Evolutionary conservation across 805 yeast species (phyloP), one percentile per base, ranked within the genome.

Genomic region (Candida broadrunensis): DNA sequence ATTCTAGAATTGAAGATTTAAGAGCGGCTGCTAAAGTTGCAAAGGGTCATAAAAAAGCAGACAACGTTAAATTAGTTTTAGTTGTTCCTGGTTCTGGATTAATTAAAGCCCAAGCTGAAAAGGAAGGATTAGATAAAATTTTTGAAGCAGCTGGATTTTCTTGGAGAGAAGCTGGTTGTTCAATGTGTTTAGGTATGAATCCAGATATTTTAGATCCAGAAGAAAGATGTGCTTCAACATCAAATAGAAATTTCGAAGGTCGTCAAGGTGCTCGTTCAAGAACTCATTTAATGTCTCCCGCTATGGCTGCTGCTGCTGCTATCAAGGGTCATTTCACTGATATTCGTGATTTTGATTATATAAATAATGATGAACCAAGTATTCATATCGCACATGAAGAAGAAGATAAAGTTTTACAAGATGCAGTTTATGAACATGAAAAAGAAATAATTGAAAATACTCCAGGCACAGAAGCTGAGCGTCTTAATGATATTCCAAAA

Each of bases 91-190:
- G 99, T 43, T 90, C 98, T 18, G 99, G 99, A 50, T 75, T 93
- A 47, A 93, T 93, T 51, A 93, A 91, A 70, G 72, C 73, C 45
- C 95, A 88, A 68, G 99, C 99, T 41, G 99, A 93, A 70, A 74
- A 70, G 47, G 99, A 93, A 72, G 99, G 99, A 39, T 76, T 93
- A 43, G 93, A 93, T 65, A 86, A 87, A 70, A 78, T 93, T 43
- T 93, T 93, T 58, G 80, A 73, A 56, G 88, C 81, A 37, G 97
- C 99, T 38, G 98, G 96, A 16, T 93, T 93, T 60, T 91, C 87
- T 54, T 93, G 99, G 99, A 85, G 99, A 74, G 99, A 93, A 72
- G 98, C 99, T 50, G 99, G 99, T 46, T 93, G 99, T 72, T 91
- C 98, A 32, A 93, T 93, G 99, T 93, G 99, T 73, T 78, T 93